phyloP scores from a whole-genome alignment of 768 basidiomycete genomes.

The Myochromella boudieri region DNA sequence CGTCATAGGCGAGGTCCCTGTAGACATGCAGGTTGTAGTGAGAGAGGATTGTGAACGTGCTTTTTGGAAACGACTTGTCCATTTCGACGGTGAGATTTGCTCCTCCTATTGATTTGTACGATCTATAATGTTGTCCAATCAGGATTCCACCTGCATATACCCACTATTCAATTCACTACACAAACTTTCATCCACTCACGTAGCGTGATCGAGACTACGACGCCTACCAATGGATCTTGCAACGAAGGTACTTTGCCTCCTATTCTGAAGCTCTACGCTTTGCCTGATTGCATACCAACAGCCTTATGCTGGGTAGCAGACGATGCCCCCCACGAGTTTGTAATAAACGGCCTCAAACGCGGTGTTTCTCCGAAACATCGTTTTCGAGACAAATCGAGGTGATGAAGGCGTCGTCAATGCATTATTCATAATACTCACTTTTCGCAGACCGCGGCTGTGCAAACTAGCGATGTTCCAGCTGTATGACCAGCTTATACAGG shows the following conservation, averaged over 20 bases:
- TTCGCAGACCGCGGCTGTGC: constrained; percentile 47
- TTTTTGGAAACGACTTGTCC: constrained; percentile 55
- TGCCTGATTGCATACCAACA: constrained; percentile 26
- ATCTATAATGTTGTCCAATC: constrained; percentile 39
- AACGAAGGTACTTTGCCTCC: constrained; percentile 57
- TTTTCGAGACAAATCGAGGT: constrained; percentile 64
- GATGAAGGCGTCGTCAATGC: too few species aligned
- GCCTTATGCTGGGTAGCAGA: constrained; percentile 74
- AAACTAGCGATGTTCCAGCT: constrained; percentile 55
- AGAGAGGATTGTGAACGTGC: constrained; percentile 68
- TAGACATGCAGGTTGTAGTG: constrained; percentile 37
- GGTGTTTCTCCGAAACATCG: constrained; percentile 75
- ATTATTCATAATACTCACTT: neutral
- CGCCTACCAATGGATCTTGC: constrained; percentile 44
- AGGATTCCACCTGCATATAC: constrained; percentile 49
- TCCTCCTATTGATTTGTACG: neutral
- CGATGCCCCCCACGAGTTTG: constrained; percentile 50
- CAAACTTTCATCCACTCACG: constrained; percentile 61
- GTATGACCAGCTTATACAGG: constrained; percentile 27
- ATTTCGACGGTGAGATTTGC: constrained; percentile 36
- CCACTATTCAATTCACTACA: constrained; percentile 58
- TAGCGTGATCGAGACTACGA: constrained; percentile 25
- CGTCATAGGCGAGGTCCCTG: constrained; percentile 71
- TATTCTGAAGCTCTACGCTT: neutral
- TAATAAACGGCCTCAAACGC: constrained; percentile 80